Conservation (phyloP, 176 grass and related monocot genomes). For the Raddia guianensis region DNA sequence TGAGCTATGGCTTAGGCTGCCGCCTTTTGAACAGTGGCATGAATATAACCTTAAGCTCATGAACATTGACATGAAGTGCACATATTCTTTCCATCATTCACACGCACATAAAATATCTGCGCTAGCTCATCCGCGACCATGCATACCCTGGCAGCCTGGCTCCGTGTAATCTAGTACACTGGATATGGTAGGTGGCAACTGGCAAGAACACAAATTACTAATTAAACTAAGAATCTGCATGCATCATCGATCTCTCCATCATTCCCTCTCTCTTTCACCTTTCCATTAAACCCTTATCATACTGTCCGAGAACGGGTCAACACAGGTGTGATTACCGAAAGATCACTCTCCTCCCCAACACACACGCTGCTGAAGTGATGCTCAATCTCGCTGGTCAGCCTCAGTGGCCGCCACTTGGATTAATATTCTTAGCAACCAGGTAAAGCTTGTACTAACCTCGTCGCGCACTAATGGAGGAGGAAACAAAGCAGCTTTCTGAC, state of each 20-base stretch:
- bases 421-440: conserved; percentile 3
- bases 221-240: conserved; percentile 12
- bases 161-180: conserved; percentile 34
- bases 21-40: too few species aligned
- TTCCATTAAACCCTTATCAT: conserved; percentile 26
- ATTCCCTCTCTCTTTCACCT: conserved; percentile 18
- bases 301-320: conserved; percentile 49
- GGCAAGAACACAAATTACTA: conserved; percentile 8
- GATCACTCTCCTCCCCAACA: background rate
- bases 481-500: conserved; percentile 31
- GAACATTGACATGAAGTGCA: background rate
- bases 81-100: background rate
- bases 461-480: conserved; percentile 37
- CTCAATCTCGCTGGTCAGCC: background rate
- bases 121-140: too few species aligned
- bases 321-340: background rate
- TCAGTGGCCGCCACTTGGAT: conserved; percentile 35
- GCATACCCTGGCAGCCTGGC: background rate
- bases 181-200: conserved; percentile 43
- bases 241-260: background rate
- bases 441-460: conserved; percentile 37
- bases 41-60: background rate
- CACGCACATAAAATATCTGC: conserved; percentile 31
- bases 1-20: too few species aligned
- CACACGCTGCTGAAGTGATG: background rate